Percentiles rank a stretch among this genome's conserved stretches.
Conservation (phyloP, 108 stramenopile species). For the Fragilariopsis cylindrus region DNA sequence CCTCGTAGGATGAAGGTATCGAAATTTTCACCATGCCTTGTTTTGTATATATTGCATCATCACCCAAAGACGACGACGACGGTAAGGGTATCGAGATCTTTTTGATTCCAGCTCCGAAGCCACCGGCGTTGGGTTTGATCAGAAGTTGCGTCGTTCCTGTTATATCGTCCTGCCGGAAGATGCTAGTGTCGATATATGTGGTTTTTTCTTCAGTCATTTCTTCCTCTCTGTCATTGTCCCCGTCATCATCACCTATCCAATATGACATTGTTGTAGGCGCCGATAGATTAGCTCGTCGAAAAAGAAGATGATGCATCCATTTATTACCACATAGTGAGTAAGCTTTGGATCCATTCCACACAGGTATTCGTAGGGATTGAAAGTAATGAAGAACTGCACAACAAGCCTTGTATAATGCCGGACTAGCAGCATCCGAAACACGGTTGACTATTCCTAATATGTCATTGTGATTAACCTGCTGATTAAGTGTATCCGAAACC, state of each 20-base stretch:
- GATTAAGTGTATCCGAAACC: not conserved
- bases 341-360: constrained; percentile 38
- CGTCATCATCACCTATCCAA: not conserved
- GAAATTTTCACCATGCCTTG: not conserved
- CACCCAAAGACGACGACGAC: not conserved
- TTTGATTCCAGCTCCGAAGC: constrained; percentile 47
- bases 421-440: constrained; percentile 49
- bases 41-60: not conserved
- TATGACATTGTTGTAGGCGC: constrained; percentile 26
- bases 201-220: not conserved
- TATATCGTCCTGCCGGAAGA: not conserved
- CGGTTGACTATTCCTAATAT: constrained; percentile 43
- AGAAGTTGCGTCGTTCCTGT: not conserved
- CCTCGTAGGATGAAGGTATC: constrained; percentile 13
- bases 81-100: not conserved
- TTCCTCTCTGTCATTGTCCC: not conserved
- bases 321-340: constrained; percentile 38
- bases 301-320: constrained; percentile 47
- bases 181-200: not conserved
- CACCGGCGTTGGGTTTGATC: constrained; percentile 51
- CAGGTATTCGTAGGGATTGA: constrained; percentile 20
- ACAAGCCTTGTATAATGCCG: constrained; percentile 27
- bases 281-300: constrained; percentile 34
- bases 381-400: constrained; percentile 24
- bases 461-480: not conserved